Evolutionary conservation across 352 stramenopile genomes (phyloP).

Genomic region (Pythium grandisporangium): DNA sequence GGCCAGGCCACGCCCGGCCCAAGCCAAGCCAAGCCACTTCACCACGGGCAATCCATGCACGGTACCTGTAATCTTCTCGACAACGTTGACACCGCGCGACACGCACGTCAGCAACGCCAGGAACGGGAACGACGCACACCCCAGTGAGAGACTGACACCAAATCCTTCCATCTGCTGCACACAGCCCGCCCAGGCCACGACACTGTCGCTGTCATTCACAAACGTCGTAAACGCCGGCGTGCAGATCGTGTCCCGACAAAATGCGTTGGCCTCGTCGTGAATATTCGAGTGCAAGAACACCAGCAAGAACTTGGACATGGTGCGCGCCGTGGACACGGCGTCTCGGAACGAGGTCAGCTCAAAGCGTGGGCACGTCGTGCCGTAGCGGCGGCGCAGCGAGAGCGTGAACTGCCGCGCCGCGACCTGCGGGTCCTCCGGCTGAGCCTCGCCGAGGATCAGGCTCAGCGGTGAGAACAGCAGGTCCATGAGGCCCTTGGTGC

Average conservation of each 20-base stretch:
- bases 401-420: conserved; percentile 48
- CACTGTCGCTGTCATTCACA: conserved; percentile 71
- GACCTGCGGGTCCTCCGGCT: conserved; percentile 54
- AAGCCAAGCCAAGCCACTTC: too few relatives aligned
- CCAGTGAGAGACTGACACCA: conserved; percentile 71
- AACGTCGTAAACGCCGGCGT: conserved; percentile 62
- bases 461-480: conserved; percentile 67
- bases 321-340: conserved; percentile 65
- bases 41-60: too few relatives aligned
- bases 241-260: conserved; percentile 69
- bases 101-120: conserved; percentile 72
- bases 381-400: conserved; percentile 44
- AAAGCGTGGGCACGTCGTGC: conserved; percentile 52
- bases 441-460: conserved; percentile 61
- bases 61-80: conserved; percentile 83
- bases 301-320: conserved; percentile 75
- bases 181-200: conserved; percentile 77
- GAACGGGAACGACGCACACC: conserved; percentile 76
- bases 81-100: conserved; percentile 66
- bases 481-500: conserved; percentile 57
- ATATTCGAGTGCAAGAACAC: conserved; percentile 83
- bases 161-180: conserved; percentile 77
- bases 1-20: too few relatives aligned
- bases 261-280: conserved; percentile 65
- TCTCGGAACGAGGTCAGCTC: conserved; percentile 79